Conservation (phyloP, 768 basidiomycete species). For the Lentinula lateritia region DNA sequence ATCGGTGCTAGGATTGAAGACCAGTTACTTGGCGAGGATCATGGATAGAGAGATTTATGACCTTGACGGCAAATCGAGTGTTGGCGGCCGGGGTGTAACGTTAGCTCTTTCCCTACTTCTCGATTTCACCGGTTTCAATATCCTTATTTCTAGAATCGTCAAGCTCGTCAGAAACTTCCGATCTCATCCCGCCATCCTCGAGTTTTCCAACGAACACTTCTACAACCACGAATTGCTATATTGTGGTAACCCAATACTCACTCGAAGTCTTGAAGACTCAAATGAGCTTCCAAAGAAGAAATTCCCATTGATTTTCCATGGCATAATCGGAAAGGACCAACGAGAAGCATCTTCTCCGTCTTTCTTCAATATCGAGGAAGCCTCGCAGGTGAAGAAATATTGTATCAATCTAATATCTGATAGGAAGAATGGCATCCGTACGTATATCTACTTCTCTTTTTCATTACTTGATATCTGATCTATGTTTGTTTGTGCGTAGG, state of each 20-base stretch:
- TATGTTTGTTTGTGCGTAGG: constrained; percentile 19
- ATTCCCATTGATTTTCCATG: constrained; percentile 63
- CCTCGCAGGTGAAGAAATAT: constrained; percentile 47
- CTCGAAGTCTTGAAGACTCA: constrained; percentile 17
- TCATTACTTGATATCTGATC: not conserved
- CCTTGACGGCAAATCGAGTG: constrained; percentile 17
- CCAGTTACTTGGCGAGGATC: constrained; percentile 57
- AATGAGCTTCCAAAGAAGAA: constrained; percentile 34
- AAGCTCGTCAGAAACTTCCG: constrained; percentile 64
- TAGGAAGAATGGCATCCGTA: constrained; percentile 19
- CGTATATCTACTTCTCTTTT: not conserved
- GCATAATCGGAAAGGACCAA: constrained; percentile 53
- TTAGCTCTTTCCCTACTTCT: constrained; percentile 10
- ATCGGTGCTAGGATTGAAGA: constrained; percentile 48
- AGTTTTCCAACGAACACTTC: constrained; percentile 57
- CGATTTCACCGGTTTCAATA: not conserved
- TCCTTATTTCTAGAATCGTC: constrained; percentile 37
- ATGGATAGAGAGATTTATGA: constrained; percentile 41
- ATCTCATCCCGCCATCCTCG: constrained; percentile 55
- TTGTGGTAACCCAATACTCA: constrained; percentile 36
- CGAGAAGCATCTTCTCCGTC: constrained; percentile 66
- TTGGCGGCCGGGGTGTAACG: constrained; percentile 23
- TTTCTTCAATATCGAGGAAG: constrained; percentile 66
- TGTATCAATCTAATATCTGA: constrained; percentile 13
- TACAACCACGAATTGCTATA: constrained; percentile 49